Evolutionary conservation across 306 rosid genomes (phyloP), one percentile per base, ranked within the genome.

Genomic region (Pyrus communis): DNA sequence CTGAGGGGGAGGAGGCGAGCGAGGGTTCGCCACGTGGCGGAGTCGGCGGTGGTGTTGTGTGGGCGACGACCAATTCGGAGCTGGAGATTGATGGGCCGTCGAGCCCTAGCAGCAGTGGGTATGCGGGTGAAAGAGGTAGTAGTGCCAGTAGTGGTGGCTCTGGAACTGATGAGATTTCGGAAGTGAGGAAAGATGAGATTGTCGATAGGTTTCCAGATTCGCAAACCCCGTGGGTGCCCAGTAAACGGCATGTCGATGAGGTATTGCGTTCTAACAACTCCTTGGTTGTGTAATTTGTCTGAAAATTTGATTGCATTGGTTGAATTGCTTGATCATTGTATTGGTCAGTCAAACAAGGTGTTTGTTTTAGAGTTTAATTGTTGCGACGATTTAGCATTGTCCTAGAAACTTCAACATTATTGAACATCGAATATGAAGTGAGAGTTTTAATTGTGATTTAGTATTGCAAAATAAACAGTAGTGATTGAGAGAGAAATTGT

Each of bases 41-140:
- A 7, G 52, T 23, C 23, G 81, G 46, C 23, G 81, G 46, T 42
- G 60, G 78, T 23, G 71, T 84, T 15, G 71, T 64, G 33, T 82
- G 90, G 89, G 81, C 80, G 67, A 82, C 89, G 83, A 87, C 83
- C 71, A 78, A 51, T 86, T 87, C 89, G 75, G 96, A 91, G 83
- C 66, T 80, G 52, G 91, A 89, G 63, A 77, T 60, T 61, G 70
- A 66, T 31, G 84, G 81, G 15, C 93, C 87, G 14, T 75, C 88
- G 27, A 89, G 90, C 78, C 93, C 96, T 13, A 88, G 91, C 78
- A 93, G 98, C 75, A 93, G 91, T 73, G 99, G 97, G 21, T 95
- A 95, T 80, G 93, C 91, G 9, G 97, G 93, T 5, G 99, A 88
- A 77, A 87, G 93, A 49, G 97, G 90, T 63, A 89, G 81, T 77